Evolutionary conservation across 1,139 yeast genomes (phyloP), one percentile per base, ranked within the genome.

Genomic region (Scheffersomyces quercinus): DNA sequence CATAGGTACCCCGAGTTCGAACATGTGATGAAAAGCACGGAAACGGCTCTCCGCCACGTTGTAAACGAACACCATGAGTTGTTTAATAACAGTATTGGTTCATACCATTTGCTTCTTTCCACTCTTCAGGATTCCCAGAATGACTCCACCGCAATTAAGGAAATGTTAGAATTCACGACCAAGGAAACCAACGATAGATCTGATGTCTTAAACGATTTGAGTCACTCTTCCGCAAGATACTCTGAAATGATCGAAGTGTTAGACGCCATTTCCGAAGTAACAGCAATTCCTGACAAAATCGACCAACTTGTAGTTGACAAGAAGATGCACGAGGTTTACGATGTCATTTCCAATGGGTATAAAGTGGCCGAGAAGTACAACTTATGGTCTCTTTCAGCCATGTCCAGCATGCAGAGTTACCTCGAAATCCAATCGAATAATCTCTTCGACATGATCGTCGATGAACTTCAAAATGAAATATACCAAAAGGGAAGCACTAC

Each of bases 51-150:
- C 39, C 77, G 85, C 48, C 67, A 69, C 29, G 90, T 91, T 4
- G 97, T 90, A 20, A 85, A 83, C 53, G 88, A 87, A 44, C 85
- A 91, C 59, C 87, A 86, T 61, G 95, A 88, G 60, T 83, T 88
- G 2, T 91, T 91, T 67, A 90, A 88, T 60, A 83, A 83, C 50
- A 83, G 90, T 48, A 55, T 62, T 28, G 65, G 66, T 7, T 59
- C 60, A 49, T 62, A 59, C 47, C 65, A 60, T 39, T 50, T 51
- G 43, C 86, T 13, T 58, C 77, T 84, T 7, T 73, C 78, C 38
- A 70, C 82, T 1, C 68, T 88, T 28, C 65, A 76, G 16, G 75
- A 80, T 29, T 80, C 88, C 4, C 88, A 85, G 53, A 61, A 70
- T 7, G 80, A 79, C 31, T 70, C 55, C 5, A 30, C 39, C 7